phyloP scores from a whole-genome alignment of 169 alveolate genomes.

The Hammondia hammondi region DNA sequence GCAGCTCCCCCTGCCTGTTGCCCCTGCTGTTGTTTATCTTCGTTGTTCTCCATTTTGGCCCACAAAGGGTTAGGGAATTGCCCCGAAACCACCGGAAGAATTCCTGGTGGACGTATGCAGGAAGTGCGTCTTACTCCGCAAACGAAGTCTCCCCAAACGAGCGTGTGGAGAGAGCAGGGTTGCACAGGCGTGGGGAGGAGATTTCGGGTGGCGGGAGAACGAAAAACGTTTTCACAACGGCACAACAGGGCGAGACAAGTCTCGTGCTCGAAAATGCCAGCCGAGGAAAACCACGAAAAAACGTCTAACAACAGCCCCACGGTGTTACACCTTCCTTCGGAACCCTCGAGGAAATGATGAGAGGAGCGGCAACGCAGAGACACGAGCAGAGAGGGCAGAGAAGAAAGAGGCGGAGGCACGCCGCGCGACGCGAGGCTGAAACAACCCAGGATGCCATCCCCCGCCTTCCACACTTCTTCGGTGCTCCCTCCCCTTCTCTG shows the following conservation, averaged over 20 bases:
- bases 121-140: not conserved
- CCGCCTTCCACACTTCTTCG: not conserved
- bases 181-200: conserved; percentile 4
- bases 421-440: conserved; percentile 10
- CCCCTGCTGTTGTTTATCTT: not conserved
- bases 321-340: not conserved
- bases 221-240: not conserved
- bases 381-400: not conserved
- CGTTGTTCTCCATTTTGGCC: conserved; percentile 28
- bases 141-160: not conserved
- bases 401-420: not conserved
- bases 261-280: not conserved
- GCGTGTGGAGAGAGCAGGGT: not conserved
- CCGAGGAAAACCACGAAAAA: not conserved
- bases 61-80: not conserved
- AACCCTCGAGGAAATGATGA: not conserved
- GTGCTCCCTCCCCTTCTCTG: not conserved
- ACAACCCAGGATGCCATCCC: not conserved
- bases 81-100: not conserved
- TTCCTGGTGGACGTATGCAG: not conserved
- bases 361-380: not conserved
- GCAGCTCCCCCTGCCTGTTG: conserved; percentile 25
- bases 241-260: not conserved
- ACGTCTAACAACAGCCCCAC: not conserved
- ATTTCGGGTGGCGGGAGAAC: not conserved